Evolutionary conservation across 495 filamentous ascomycete genomes (phyloP), one percentile per base, ranked within the genome.

Genomic region (Pyrenopolyporus hunteri): DNA sequence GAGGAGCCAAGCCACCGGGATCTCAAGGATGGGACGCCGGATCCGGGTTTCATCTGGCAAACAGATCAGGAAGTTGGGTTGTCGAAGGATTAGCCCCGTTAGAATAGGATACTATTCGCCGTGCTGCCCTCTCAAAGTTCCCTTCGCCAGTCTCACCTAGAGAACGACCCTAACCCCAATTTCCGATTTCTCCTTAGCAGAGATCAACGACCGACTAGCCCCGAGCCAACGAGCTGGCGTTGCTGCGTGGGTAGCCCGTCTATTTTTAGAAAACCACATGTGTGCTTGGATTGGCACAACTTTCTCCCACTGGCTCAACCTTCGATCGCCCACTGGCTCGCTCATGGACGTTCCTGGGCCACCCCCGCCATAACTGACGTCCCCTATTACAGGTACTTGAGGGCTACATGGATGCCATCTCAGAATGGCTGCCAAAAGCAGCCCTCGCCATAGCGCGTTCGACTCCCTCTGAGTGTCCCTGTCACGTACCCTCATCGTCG

Each of bases 261-360:
- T 63, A 63, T 63, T 63, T 63, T 63, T 63, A 63, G 59, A 33
- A 63, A 49, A n/a, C 59, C 59, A 63, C 59, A 63, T 58, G 42
- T 33, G 20, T 55, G 42, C 6, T 50, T 20, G 43, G 32, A 33
- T 45, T 28, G 42, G 37, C 37, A 42, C 37, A 20, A 42, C 37
- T 42, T n/a, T 26, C 4, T 40, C 49, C 51, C 56, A 62, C 56
- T 62, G n/a, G n/a, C n/a, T n/a, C n/a, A n/a, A n/a, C n/a, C n/a
- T 51, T 59, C 44, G 44, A 31, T 13, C 25, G 13, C 44, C 17
- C 25, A 16, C 16, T 44, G 37, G 28, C 5, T 29, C 22, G 35
- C 26, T 17, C 25, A 33, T 17, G 29, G 42, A 33, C 54, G 52
- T 58, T 47, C 54, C 54, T 54, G 40, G 32, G 33, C 45, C 51